phyloP scores from a whole-genome alignment of 2,329 filamentous ascomycete genomes.

The Hypomyces rosellus region DNA sequence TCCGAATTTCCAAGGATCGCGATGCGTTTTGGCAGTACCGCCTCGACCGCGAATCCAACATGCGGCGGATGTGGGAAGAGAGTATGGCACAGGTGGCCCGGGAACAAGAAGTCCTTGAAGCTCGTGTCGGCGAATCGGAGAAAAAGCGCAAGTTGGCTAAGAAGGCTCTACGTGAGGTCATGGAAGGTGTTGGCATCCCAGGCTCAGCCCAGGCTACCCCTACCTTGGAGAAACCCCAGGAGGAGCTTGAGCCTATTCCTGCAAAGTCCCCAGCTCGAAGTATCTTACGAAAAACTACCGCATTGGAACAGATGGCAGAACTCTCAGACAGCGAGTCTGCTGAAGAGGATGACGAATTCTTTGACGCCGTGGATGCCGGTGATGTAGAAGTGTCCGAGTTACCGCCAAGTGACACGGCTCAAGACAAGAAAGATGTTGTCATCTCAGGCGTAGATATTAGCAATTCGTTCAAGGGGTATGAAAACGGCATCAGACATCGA shows the following conservation, averaged over 20 bases:
- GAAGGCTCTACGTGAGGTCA: slow-evolving; percentile 77
- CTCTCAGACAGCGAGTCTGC: slow-evolving; percentile 77
- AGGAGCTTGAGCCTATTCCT: slow-evolving; percentile 24
- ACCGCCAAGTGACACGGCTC: slow-evolving; percentile 42
- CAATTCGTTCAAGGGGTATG: slow-evolving; percentile 80
- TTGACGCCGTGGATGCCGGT: slow-evolving; percentile 91
- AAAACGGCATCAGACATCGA: slow-evolving; percentile 72
- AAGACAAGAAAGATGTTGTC: slow-evolving; percentile 37
- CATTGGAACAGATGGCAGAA: slow-evolving; percentile 64
- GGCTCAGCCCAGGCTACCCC: slow-evolving; percentile 22
- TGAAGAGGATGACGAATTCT: slow-evolving; percentile 87
- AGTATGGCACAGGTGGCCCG: slow-evolving; percentile 96
- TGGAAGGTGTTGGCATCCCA: slow-evolving; percentile 49
- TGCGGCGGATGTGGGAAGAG: slow-evolving; percentile 96
- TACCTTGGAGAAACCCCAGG: slow-evolving; percentile 23
- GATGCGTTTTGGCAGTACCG: slow-evolving; percentile 97
- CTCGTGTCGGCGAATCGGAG: slow-evolving; percentile 80
- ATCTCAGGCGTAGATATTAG: slow-evolving; percentile 56
- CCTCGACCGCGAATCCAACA: slow-evolving; percentile 82
- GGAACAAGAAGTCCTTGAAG: slow-evolving; percentile 89
- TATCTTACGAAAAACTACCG: slow-evolving; percentile 53
- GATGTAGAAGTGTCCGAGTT: slow-evolving; percentile 75
- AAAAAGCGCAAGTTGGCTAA: slow-evolving; percentile 86
- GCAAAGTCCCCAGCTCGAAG: slow-evolving; percentile 35
- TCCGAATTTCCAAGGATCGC: slow-evolving; percentile 88